Base-by-base conservation (phyloP, 768 basidiomycete genomes). In the Psilocybe cyanescens region DNA sequence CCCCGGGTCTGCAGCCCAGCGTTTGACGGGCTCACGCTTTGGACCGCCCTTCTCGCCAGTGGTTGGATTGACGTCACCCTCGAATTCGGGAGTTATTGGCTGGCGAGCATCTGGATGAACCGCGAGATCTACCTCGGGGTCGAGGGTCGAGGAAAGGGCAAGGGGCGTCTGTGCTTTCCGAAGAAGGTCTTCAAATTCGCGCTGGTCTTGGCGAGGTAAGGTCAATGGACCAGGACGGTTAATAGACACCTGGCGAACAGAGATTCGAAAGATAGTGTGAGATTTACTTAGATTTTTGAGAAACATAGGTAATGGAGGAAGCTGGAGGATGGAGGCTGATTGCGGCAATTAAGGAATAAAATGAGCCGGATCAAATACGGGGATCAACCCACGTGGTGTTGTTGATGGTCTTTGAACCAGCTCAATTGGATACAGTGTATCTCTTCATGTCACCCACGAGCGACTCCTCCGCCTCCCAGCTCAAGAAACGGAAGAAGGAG, bases 21-120 rank as follows among this genome's bases (percentile, higher is more conserved):
- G 82, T 37, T 76, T 71, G 8, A 95, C 83, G 12, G 95, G 95
- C 71, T 97, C 95, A 31, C 79, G 81, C 78, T 95, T 96, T 19
- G 95, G 95, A 0, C 95, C 95, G 0, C 92, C 93, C 50, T 83
- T 76, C 74, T 97, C 95, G 11, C 95, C 95, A 2, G 95, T 97
- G 2, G 66, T 66, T 1, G 94, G 95, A 67, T 97, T 95, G 39
- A 80, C 73, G 47, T 94, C 88, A 17, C 94, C 95, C 59, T 90
- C 86, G 67, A 95, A 95, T 65, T 91, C 88, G 8, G 87, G 79
- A 17, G 78, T 75, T 24, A 88, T 60, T 1, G 86, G 84, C 14
- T 73, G 72, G 24, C 81, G 85, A 0, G 89, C 85, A 69, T 95
- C 91, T 1, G 91, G 90, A 68, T 94, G 92, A 47, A 85, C 68